phyloP scores from a whole-genome alignment of 176 grass and related monocot genomes.

The Carex myosuroides region DNA sequence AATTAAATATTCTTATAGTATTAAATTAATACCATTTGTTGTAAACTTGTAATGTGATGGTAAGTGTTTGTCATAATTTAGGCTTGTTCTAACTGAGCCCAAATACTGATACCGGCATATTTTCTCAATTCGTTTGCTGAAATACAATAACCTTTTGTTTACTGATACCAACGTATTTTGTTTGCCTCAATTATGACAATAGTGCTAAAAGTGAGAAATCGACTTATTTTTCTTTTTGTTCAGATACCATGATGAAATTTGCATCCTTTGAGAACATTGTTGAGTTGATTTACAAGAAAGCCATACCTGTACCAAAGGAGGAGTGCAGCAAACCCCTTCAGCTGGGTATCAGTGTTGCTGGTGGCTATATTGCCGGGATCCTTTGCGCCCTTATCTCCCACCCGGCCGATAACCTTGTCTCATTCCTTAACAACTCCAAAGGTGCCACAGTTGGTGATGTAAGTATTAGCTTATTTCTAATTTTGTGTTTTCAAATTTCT shows the following conservation, averaged over 20 bases:
- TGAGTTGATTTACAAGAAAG: slow-evolving; percentile 65
- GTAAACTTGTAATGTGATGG: neutral
- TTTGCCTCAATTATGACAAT: neutral
- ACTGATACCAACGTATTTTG: neutral
- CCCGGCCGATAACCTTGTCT: slow-evolving; percentile 78
- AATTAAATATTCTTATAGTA: neutral
- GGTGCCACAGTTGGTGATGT: slow-evolving; percentile 59
- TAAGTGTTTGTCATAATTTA: neutral
- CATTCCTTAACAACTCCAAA: slow-evolving; percentile 69
- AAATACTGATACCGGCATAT: neutral
- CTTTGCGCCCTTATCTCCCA: slow-evolving; percentile 72
- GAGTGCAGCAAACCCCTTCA: slow-evolving; percentile 78
- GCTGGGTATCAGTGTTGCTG: slow-evolving; percentile 68
- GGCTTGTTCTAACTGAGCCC: neutral
- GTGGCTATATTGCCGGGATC: slow-evolving; percentile 67
- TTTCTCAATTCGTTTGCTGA: neutral
- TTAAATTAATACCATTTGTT: neutral
- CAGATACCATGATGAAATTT: slow-evolving; percentile 96
- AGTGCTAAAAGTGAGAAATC: neutral
- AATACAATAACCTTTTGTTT: neutral
- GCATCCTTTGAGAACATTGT: slow-evolving; percentile 58
- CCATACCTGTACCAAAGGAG: slow-evolving; percentile 48
- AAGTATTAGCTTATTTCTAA: slow-evolving; percentile 18
- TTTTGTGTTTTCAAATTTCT: neutral
- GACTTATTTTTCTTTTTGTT: neutral